Conservation (phyloP, 805 yeast genomes). For the Wickerhamiella occidentalis region DNA sequence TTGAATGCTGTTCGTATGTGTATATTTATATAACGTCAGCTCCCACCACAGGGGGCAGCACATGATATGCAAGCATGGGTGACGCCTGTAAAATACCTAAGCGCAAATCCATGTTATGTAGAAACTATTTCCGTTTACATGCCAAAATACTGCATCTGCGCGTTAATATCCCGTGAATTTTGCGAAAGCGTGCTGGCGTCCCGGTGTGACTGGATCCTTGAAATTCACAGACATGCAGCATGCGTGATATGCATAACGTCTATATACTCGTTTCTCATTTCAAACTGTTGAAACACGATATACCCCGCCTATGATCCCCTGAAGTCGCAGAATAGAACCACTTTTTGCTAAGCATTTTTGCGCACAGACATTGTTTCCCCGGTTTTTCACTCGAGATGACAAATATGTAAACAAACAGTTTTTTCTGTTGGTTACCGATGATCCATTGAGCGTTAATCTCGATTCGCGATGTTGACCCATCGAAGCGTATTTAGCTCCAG, state of each 20-base stretch:
- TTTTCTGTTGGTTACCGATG: too few species aligned
- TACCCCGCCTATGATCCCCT: too few species aligned
- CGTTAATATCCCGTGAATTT: neutral
- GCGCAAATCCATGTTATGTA: too few species aligned
- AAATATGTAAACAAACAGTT: neutral
- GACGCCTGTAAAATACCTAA: neutral
- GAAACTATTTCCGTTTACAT: too few species aligned
- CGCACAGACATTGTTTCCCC: neutral
- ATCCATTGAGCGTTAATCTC: too few species aligned
- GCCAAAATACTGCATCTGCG: neutral
- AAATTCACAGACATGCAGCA: neutral
- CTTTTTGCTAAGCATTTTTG: neutral
- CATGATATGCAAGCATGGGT: neutral
- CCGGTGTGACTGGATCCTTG: neutral
- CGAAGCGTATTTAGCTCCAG: too few species aligned
- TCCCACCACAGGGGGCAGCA: conserved; percentile 1
- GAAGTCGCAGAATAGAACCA: neutral
- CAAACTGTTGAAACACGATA: neutral
- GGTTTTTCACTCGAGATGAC: neutral
- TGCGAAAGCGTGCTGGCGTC: neutral
- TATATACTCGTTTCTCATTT: neutral
- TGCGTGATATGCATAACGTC: neutral
- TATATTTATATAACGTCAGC: neutral
- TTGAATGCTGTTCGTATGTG: neutral
- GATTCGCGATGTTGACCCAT: too few species aligned